phyloP scores from a whole-genome alignment of 208 protist species.

The Leishmania tropica region DNA sequence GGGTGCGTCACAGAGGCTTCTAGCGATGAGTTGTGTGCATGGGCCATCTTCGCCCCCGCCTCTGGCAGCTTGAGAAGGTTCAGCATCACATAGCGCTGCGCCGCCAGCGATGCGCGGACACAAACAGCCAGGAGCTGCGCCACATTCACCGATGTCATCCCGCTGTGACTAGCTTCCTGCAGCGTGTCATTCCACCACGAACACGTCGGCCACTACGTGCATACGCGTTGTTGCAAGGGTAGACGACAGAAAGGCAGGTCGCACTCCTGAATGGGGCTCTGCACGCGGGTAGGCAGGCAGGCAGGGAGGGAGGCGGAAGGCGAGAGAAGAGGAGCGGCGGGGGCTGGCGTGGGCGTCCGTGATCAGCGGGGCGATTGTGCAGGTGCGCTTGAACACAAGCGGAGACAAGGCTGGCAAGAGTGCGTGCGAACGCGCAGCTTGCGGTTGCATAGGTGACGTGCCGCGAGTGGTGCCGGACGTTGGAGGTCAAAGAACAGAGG shows the following conservation, averaged over 20 bases:
- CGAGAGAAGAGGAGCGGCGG: background rate
- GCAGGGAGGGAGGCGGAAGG: background rate
- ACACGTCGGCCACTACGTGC: background rate
- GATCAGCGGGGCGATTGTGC: background rate
- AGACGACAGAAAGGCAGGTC: background rate
- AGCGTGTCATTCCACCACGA: background rate
- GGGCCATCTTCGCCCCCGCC: constrained; percentile 5
- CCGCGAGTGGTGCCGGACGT: background rate
- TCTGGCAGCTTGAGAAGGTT: constrained; percentile 34
- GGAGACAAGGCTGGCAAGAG: background rate
- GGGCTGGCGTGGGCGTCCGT: background rate
- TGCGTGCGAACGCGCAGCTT: background rate
- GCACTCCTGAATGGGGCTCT: background rate
- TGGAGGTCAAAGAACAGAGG: background rate
- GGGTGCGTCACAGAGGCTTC: background rate
- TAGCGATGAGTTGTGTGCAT: background rate
- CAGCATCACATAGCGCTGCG: constrained; percentile 57
- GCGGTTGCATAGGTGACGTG: background rate
- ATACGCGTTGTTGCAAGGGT: background rate
- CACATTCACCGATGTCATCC: constrained; percentile 45
- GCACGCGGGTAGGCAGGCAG: background rate
- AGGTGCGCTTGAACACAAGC: background rate
- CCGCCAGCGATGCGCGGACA: constrained; percentile 36
- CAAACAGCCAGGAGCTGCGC: constrained; percentile 46
- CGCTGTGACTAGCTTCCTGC: background rate